These are phyloP conservation scores for Pneumocystis carinii DNA, from an alignment of 1,139 yeast species.

Conservation along the genomic window DNA sequence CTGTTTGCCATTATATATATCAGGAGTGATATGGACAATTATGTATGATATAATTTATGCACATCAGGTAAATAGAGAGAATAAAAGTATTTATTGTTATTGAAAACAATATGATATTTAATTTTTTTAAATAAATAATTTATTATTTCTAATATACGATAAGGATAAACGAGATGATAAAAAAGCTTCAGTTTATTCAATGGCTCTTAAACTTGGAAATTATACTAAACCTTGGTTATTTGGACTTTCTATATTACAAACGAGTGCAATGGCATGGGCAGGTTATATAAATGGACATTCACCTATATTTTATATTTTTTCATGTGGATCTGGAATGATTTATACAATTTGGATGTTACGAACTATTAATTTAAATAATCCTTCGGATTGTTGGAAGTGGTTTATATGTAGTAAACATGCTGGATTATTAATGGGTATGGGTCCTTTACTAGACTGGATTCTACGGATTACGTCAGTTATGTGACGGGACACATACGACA, in stretches of 20 bases:
- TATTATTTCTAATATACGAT: neutral
- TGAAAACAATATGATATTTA: neutral
- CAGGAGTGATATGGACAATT: conserved; percentile 86
- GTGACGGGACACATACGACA: too few species aligned
- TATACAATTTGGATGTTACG: conserved; percentile 34
- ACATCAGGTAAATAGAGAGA: conserved; percentile 38
- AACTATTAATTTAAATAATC: conserved; percentile 62
- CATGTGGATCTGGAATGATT: conserved; percentile 10
- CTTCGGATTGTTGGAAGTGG: conserved; percentile 66
- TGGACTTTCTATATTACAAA: conserved; percentile 51
- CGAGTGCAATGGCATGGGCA: conserved; percentile 47
- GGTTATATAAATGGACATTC: conserved; percentile 78
- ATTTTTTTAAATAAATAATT: neutral
- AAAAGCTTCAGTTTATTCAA: conserved; percentile 80
- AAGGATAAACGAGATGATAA: conserved; percentile 70
- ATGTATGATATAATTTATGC: conserved; percentile 93
- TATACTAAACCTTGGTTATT: conserved; percentile 55
- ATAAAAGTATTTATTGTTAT: too few species aligned
- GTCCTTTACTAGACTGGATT: conserved; percentile 57
- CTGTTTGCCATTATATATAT: conserved; percentile 60
- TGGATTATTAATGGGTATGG: conserved; percentile 65
- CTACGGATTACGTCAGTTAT: too few species aligned
- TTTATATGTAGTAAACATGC: conserved; percentile 66
- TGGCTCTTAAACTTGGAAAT: conserved; percentile 87
- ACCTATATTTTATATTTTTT: conserved; percentile 55